Evolutionary conservation across 176 grass and related monocot species (phyloP), one percentile per base, ranked within the genome.

Genomic region (Oryza officinalis): DNA sequence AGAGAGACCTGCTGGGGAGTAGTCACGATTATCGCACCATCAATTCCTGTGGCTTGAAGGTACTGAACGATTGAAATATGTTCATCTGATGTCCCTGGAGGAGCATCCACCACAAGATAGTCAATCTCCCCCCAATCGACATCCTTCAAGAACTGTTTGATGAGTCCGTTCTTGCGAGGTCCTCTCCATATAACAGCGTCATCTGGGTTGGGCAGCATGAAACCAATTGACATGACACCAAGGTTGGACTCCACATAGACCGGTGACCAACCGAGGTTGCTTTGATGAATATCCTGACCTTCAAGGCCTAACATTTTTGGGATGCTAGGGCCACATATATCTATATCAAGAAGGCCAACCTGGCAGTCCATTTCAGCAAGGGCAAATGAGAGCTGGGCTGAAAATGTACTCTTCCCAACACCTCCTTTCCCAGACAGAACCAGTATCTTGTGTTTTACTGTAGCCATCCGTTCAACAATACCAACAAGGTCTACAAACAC

Each of bases 21-120:
- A 3, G 96, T 95, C 57, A 98, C 96, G 0, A 98, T 91, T 70
- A 98, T 88, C 0, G 93, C 96, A 50, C 96, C 92, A 41, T 95
- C 89, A 0, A 98, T 93, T 50, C 85, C 92, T n/a, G 96, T 86
- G 57, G 84, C 87, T 86, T 98, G 88, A 13, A 98, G 85, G 65
- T 95, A 98, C 80, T 98, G 96, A n/a, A 98, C 91, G 0, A 95
- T 95, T 13, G 96, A 92, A n/a, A 98, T 98, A 23, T 98, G 96
- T 59, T 98, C 96, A 65, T 95, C 93, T 28, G 93, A 95, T 74
- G 93, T 95, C 59, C 93, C 93, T 69, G 93, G 93, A 37, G 90
- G 93, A 12, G 93, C 86, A 72, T 95, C 93, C 43, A 93, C 93
- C 23, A 95, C 87, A 25, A 96, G 91, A 75, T 96, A 93, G 69